Evolutionary conservation across 345 rosid species (phyloP).

Genomic region (Bruguiera gymnorhiza): DNA sequence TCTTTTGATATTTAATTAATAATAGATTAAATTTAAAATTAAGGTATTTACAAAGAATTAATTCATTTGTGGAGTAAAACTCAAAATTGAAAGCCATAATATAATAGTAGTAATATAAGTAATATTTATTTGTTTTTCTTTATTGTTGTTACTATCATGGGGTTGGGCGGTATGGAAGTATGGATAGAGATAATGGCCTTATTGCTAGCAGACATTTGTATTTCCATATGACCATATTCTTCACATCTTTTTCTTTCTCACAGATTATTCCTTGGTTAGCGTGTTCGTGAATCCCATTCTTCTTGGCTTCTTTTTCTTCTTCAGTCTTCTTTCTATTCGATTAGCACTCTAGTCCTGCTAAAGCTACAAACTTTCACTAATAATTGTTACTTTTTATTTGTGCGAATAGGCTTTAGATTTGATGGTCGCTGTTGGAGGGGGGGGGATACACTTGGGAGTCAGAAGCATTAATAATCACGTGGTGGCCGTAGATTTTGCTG

Average conservation of each 20-base stretch:
- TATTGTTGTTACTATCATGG: neutral
- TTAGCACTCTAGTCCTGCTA: conserved; percentile 1
- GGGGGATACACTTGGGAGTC: conserved; percentile 19
- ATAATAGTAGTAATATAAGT: no score
- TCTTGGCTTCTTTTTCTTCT: conserved; percentile 25
- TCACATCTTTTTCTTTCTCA: conserved; percentile 31
- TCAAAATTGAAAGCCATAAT: neutral
- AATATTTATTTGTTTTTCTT: neutral
- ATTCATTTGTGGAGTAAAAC: neutral
- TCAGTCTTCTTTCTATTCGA: conserved; percentile 19
- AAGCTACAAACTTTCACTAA: neutral
- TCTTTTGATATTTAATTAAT: no score
- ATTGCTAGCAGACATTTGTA: conserved; percentile 43
- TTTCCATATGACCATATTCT: conserved; percentile 42
- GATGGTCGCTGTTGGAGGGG: neutral
- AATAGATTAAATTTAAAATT: no score
- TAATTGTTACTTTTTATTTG: neutral
- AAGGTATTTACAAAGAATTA: neutral
- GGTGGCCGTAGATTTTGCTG: conserved; percentile 1
- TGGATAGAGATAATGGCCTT: conserved; percentile 46
- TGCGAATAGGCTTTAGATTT: conserved; percentile 16
- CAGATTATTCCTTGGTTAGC: conserved; percentile 34
- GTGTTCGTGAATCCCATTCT: conserved; percentile 29
- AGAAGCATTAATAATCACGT: conserved; percentile 25
- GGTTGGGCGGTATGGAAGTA: conserved; percentile 19